Evolutionary conservation across 257 asterid genomes (phyloP).

Genomic region (Primulina tabacum): DNA sequence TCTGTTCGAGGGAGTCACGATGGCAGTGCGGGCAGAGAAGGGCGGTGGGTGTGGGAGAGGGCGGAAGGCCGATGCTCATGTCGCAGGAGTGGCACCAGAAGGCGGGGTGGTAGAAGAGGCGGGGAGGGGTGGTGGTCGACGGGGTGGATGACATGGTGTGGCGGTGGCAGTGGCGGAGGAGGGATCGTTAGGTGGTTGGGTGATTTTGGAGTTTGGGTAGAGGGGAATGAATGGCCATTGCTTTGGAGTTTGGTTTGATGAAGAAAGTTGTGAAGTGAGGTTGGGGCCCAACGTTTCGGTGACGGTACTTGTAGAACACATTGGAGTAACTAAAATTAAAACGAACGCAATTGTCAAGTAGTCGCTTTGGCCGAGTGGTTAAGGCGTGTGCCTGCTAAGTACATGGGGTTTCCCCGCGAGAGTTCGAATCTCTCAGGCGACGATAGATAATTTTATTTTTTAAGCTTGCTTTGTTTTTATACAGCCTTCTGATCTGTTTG

Average conservation of each 20-base stretch:
- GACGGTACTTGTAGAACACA: not conserved
- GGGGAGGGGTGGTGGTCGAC: conserved; percentile 31
- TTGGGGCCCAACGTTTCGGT: conserved; percentile 21
- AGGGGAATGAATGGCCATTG: conserved; percentile 27
- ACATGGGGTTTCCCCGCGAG: conserved; percentile 99
- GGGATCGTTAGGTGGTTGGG: not conserved
- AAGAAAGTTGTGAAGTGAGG: conserved; percentile 26
- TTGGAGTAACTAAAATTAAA: no score
- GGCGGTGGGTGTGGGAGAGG: conserved; percentile 54
- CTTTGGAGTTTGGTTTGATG: conserved; percentile 15
- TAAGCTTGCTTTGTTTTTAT: no score
- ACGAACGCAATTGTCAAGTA: not conserved
- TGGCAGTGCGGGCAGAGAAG: conserved; percentile 89
- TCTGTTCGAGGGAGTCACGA: conserved; percentile 67
- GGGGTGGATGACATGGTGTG: conserved; percentile 42
- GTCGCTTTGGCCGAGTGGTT: conserved; percentile 86
- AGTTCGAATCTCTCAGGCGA: conserved; percentile 99
- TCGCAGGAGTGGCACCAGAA: conserved; percentile 93
- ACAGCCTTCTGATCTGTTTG: no score
- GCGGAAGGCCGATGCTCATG: conserved; percentile 77
- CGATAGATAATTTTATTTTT: conserved; percentile 15
- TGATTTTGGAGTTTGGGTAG: conserved; percentile 25
- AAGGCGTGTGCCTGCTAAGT: conserved; percentile 73
- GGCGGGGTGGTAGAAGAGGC: conserved; percentile 59
- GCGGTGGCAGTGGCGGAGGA: conserved; percentile 29